A percentile compares a stretch with the other conserved stretches of the same genome.
Conservation (phyloP, 2,329 filamentous ascomycete species). For the Claviceps arundinis region DNA sequence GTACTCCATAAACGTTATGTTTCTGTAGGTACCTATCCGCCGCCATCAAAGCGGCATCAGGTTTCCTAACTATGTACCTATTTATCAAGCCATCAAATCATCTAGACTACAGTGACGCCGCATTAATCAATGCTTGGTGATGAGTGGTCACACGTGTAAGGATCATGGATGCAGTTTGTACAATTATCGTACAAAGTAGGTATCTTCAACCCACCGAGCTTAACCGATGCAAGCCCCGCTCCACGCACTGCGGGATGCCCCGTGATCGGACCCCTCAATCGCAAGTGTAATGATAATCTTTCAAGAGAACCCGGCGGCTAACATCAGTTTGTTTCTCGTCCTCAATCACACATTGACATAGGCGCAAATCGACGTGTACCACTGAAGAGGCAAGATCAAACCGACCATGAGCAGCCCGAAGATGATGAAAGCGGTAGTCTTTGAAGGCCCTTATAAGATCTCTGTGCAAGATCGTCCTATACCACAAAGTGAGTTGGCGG, state of each 20-base stretch:
- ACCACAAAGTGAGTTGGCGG: constrained; percentile 37
- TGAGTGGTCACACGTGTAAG: too few species aligned
- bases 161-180: background rate
- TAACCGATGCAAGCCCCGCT: constrained; percentile 8
- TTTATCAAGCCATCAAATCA: too few species aligned
- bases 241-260: background rate
- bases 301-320: background rate
- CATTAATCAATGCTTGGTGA: too few species aligned
- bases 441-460: constrained; percentile 65
- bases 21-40: too few species aligned
- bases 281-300: background rate
- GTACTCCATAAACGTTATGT: too few species aligned
- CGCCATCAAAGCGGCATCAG: too few species aligned
- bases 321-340: background rate
- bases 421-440: constrained; percentile 81
- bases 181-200: too few species aligned
- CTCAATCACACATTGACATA: background rate
- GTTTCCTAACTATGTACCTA: too few species aligned
- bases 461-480: constrained; percentile 68
- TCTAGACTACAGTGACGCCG: too few species aligned
- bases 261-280: constrained; percentile 1
- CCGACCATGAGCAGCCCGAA: constrained; percentile 20
- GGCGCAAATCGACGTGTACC: background rate
- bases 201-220: background rate
- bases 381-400: background rate